Conservation (phyloP, 176 grass and related monocot species). For the Rhynchospora pubera region DNA sequence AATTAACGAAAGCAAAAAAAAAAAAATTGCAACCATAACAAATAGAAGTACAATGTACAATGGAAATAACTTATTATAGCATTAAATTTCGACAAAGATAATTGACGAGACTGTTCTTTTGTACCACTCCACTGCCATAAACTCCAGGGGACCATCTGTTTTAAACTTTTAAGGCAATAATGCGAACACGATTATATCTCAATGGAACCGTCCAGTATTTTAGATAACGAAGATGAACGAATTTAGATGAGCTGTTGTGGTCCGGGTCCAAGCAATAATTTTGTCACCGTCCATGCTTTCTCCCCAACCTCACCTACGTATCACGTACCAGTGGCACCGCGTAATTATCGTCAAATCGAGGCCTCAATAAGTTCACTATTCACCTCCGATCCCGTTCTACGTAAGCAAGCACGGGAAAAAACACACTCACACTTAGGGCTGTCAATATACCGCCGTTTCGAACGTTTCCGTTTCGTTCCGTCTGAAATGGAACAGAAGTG, state of each 20-base stretch:
- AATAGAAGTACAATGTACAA: background rate
- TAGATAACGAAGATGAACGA: background rate
- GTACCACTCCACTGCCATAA: background rate
- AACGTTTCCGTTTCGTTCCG: too few relatives aligned
- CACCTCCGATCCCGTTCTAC: background rate
- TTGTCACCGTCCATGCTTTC: background rate
- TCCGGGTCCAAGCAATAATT: slow-evolving; percentile 9
- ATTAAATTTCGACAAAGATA: background rate
- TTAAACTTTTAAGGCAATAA: background rate
- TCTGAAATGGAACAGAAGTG: too few relatives aligned
- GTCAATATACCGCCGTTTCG: too few relatives aligned
- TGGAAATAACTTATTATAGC: background rate
- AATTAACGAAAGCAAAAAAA: background rate
- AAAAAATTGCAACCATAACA: background rate
- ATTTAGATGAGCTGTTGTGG: background rate
- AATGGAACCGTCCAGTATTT: background rate
- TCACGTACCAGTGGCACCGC: background rate
- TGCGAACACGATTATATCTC: background rate
- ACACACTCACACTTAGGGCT: slow-evolving; percentile 5
- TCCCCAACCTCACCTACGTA: background rate
- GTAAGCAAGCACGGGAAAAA: slow-evolving; percentile 3
- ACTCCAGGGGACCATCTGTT: background rate
- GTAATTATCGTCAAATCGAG: background rate
- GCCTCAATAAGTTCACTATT: background rate
- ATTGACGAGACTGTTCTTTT: background rate